A percentile compares a stretch with the other conserved stretches of the same genome.
Evolutionary conservation across 116 monocot species (phyloP).

Genomic region (Iris pallida): DNA sequence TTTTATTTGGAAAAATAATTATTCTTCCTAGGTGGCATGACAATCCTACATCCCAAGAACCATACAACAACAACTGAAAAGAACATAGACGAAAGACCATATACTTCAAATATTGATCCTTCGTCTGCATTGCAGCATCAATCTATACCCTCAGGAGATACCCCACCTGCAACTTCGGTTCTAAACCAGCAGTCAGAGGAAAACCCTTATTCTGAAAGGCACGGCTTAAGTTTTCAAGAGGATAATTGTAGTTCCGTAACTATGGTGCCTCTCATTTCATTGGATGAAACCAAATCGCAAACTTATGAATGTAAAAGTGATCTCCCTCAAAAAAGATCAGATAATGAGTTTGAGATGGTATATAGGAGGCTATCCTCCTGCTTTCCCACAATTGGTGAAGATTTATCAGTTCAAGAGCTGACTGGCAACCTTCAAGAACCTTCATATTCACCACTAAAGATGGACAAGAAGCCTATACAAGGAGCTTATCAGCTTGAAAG

Average conservation of each 20-base stretch:
- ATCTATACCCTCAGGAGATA: background rate
- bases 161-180: background rate
- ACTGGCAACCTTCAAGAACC: slow-evolving; percentile 7
- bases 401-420: slow-evolving; percentile 39
- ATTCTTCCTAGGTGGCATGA: slow-evolving; percentile 14
- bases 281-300: background rate
- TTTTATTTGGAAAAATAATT: background rate
- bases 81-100: background rate
- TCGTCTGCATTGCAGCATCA: background rate
- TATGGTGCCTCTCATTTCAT: background rate
- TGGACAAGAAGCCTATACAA: background rate
- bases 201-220: slow-evolving; percentile 1
- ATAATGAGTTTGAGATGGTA: slow-evolving; percentile 18
- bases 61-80: slow-evolving; percentile 10
- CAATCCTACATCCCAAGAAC: slow-evolving; percentile 17
- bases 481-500: background rate
- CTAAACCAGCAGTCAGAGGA: slow-evolving; percentile 1
- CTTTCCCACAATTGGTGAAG: slow-evolving; percentile 2
- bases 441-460: background rate
- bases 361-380: background rate
- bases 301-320: background rate
- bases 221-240: background rate
- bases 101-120: background rate
- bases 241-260: slow-evolving; percentile 4
- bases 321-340: slow-evolving; percentile 7